Evolutionary conservation across 768 basidiomycete genomes (phyloP).

Genomic region (Tricholoma furcatifolium): DNA sequence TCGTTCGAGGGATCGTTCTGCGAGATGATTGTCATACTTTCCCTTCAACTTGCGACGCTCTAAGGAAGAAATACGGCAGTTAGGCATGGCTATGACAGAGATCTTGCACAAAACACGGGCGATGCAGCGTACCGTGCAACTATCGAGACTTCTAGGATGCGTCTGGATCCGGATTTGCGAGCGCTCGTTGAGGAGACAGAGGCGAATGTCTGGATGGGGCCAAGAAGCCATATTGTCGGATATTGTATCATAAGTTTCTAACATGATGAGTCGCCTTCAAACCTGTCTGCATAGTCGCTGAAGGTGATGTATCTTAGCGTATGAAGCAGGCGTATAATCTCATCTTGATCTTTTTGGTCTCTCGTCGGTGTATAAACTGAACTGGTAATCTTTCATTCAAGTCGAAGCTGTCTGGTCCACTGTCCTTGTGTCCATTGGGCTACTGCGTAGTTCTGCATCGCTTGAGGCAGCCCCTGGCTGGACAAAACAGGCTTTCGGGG

Average conservation of each 20-base stretch:
- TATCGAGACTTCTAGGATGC: slow-evolving; percentile 42
- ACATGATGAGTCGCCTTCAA: too few species aligned
- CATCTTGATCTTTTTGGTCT: too few species aligned
- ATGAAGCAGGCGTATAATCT: slow-evolving; percentile 43
- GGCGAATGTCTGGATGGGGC: slow-evolving; percentile 63
- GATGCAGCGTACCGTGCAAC: slow-evolving; percentile 63
- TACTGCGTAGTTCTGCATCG: too few species aligned
- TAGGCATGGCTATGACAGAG: slow-evolving; percentile 12
- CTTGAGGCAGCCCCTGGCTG: too few species aligned
- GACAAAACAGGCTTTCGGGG: too few species aligned
- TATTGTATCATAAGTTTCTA: slow-evolving; percentile 31
- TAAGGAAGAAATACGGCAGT: too few species aligned
- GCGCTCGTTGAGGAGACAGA: slow-evolving; percentile 48
- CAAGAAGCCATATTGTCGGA: slow-evolving; percentile 35
- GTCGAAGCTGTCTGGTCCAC: too few species aligned
- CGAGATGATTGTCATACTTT: slow-evolving; percentile 25
- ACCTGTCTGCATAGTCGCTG: too few species aligned
- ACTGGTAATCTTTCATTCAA: too few species aligned
- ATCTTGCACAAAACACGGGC: slow-evolving; percentile 52
- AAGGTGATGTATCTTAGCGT: slow-evolving; percentile 19
- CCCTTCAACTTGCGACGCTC: too few species aligned
- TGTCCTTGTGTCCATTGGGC: too few species aligned
- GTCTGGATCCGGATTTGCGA: slow-evolving; percentile 51
- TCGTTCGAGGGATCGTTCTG: slow-evolving; percentile 46
- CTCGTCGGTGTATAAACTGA: too few species aligned